phyloP scores from a whole-genome alignment of 2,329 filamentous ascomycete genomes.

The Penicillium verrucosum region DNA sequence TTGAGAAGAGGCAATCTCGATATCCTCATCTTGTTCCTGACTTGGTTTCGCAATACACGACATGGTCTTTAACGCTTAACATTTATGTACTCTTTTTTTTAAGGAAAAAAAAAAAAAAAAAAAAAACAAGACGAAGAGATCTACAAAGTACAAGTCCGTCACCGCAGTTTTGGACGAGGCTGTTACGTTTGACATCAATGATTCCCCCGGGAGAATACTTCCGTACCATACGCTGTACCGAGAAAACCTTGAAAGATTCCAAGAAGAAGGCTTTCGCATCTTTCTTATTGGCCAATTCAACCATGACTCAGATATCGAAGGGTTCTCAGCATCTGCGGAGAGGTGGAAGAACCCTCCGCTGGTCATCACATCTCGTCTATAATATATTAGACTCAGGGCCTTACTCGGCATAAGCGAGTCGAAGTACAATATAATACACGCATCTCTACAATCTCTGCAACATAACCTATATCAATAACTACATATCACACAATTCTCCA shows the following conservation, averaged over 20 bases:
- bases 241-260: neutral
- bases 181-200: neutral
- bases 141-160: neutral
- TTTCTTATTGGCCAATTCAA: neutral
- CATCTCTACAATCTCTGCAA: neutral
- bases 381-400: too few relatives aligned
- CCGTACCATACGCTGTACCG: neutral
- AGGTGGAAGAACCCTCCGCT: neutral
- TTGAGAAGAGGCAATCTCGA: neutral
- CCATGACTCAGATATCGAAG: slow-evolving; percentile 1
- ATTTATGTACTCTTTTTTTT: neutral
- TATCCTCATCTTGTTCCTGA: neutral
- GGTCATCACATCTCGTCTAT: neutral
- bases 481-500: neutral
- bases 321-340: neutral
- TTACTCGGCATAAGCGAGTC: neutral
- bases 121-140: too few relatives aligned
- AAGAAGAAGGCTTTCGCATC: neutral
- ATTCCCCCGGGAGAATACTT: slow-evolving; percentile 9
- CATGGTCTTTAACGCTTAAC: neutral
- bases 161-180: neutral
- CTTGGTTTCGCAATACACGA: neutral
- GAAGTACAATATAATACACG: too few relatives aligned
- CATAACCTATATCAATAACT: neutral
- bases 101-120: too few relatives aligned